These are phyloP conservation scores for Cutaneotrichosporon cyanovorans DNA, from an alignment of 1,284 basidiomycete genomes.

Conservation along the genomic window DNA sequence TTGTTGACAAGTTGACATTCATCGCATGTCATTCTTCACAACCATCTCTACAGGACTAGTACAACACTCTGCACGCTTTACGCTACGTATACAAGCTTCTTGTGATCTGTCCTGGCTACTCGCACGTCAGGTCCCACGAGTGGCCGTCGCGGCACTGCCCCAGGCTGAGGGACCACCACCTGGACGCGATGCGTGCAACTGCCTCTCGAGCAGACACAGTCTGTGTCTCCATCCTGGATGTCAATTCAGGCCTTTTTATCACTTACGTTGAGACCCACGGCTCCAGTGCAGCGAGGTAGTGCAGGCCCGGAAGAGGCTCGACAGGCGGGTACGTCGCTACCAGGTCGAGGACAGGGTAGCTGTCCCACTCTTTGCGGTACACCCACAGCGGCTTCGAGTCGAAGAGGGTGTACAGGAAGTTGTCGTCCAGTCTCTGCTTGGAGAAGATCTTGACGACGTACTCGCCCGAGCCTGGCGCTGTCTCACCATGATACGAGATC, in stretches of 20 bases:
- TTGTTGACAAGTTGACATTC: no score
- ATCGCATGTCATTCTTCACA: no score
- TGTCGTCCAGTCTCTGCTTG: conserved; percentile 55
- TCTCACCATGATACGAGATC: conserved; percentile 69
- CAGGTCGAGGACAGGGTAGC: conserved; percentile 54
- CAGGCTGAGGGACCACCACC: conserved; percentile 51
- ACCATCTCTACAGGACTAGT: no score
- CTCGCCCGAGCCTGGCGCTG: conserved; percentile 49
- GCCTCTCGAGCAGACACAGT: conserved; percentile 75
- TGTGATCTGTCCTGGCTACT: no score
- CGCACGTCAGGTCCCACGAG: conserved; percentile 44
- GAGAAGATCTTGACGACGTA: conserved; percentile 86
- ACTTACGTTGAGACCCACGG: conserved; percentile 53
- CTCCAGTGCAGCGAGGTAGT: conserved; percentile 85
- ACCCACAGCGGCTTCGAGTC: conserved; percentile 67
- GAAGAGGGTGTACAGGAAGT: conserved; percentile 58
- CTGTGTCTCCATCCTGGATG: conserved; percentile 74
- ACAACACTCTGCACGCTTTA: not conserved
- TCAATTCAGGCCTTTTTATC: conserved; percentile 39
- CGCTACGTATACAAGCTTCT: no score
- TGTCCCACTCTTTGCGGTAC: conserved; percentile 61
- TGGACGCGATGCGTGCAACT: conserved; percentile 64
- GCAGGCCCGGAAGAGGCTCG: conserved; percentile 64
- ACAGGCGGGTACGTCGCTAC: conserved; percentile 64
- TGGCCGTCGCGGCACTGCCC: conserved; percentile 37